Evolutionary conservation across 495 filamentous ascomycete genomes (phyloP).

Genomic region (Daldinia vernicosa): DNA sequence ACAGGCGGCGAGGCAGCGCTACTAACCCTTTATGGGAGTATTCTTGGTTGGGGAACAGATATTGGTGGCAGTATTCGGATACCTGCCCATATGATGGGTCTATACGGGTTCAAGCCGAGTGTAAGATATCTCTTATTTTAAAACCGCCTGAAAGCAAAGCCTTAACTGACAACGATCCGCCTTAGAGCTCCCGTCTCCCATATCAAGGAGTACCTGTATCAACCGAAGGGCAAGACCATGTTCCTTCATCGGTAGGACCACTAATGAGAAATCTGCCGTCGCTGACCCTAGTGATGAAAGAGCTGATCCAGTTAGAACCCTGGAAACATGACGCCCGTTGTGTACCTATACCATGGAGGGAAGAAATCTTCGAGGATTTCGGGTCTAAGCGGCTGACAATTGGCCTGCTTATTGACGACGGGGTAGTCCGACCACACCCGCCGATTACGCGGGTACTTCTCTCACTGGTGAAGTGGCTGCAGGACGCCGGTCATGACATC

Average conservation of each 20-base stretch:
- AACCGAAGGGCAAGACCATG: slow-evolving; percentile 77
- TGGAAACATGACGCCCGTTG: slow-evolving; percentile 82
- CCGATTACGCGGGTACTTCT: slow-evolving; percentile 77
- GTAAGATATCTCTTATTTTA: slow-evolving; percentile 56
- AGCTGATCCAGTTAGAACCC: slow-evolving; percentile 76
- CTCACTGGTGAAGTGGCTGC: slow-evolving; percentile 68
- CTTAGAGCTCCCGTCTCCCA: slow-evolving; percentile 60
- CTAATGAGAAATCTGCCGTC: slow-evolving; percentile 81
- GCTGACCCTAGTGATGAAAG: slow-evolving; percentile 76
- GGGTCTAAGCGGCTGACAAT: slow-evolving; percentile 67
- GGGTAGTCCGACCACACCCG: slow-evolving; percentile 79
- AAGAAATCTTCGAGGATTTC: slow-evolving; percentile 60
- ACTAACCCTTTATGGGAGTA: slow-evolving; percentile 73
- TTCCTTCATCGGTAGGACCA: slow-evolving; percentile 80
- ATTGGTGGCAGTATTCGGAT: slow-evolving; percentile 83
- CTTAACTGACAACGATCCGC: background rate
- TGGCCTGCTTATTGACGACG: slow-evolving; percentile 76
- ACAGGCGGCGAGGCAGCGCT: slow-evolving; percentile 83
- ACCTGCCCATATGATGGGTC: slow-evolving; percentile 82
- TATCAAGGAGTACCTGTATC: slow-evolving; percentile 58
- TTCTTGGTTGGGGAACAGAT: slow-evolving; percentile 86
- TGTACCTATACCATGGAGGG: slow-evolving; percentile 77
- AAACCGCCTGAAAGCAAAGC: background rate
- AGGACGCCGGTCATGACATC: slow-evolving; percentile 72
- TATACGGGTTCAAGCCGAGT: slow-evolving; percentile 76